phyloP scores from a whole-genome alignment of 2,329 filamentous ascomycete genomes.

The Cryoendolithus antarcticus region DNA sequence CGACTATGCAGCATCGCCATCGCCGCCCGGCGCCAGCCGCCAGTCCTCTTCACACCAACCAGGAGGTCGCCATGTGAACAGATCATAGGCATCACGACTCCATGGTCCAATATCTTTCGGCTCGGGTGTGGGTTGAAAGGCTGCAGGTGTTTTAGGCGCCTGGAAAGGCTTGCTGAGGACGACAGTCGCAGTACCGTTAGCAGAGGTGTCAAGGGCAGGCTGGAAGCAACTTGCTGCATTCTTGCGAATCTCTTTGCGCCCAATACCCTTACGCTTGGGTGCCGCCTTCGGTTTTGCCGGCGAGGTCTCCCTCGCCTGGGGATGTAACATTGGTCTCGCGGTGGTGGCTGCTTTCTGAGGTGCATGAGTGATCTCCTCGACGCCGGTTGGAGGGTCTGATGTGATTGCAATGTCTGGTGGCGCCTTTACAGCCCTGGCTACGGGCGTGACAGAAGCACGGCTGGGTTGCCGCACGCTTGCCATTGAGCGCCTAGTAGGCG shows the following conservation, averaged over 20 bases:
- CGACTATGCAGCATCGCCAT: constrained; percentile 1
- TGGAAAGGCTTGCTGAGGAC: constrained; percentile 20
- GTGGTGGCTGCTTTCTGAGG: too few relatives aligned
- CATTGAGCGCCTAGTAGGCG: constrained; percentile 8
- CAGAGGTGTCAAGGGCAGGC: constrained; percentile 11
- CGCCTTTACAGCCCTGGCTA: too few relatives aligned
- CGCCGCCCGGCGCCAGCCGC: constrained; percentile 8
- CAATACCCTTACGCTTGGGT: background rate
- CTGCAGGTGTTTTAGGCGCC: constrained; percentile 12
- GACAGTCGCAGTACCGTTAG: constrained; percentile 16
- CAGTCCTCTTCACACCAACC: constrained; percentile 23
- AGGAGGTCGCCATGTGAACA: constrained; percentile 49
- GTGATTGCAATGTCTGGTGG: too few relatives aligned
- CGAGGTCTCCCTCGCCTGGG: too few relatives aligned
- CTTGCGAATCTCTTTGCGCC: constrained; percentile 2
- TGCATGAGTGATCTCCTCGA: too few relatives aligned
- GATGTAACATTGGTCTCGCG: too few relatives aligned
- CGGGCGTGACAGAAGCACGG: too few relatives aligned
- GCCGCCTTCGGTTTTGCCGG: too few relatives aligned
- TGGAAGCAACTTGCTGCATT: constrained; percentile 3
- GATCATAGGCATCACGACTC: constrained; percentile 56
- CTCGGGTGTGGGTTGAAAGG: constrained; percentile 5
- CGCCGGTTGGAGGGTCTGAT: too few relatives aligned
- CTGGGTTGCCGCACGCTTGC: too few relatives aligned
- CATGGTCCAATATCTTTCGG: constrained; percentile 46